Conservation (phyloP, 371 early-diverging fungal genomes). For the Capniomyces stellatus region DNA sequence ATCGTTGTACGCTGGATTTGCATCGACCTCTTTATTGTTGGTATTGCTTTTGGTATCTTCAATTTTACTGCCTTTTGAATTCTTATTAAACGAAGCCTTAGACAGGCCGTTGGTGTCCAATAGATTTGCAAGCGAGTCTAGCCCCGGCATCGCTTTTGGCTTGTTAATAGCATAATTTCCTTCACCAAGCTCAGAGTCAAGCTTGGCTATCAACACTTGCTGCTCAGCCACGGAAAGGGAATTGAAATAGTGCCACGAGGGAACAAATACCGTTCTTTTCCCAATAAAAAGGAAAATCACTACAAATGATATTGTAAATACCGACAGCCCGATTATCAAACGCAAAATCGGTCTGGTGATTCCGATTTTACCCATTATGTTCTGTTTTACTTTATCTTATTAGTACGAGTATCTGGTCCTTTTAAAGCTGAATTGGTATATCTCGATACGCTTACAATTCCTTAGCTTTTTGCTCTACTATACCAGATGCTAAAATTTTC, state of each 20-base stretch:
- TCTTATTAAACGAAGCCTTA: too few relatives aligned
- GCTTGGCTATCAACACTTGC: not conserved
- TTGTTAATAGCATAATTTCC: not conserved
- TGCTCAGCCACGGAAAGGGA: not conserved
- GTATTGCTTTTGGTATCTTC: not conserved
- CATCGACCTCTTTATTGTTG: not conserved
- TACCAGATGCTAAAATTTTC: too few relatives aligned
- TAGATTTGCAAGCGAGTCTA: not conserved
- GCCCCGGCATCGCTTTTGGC: not conserved
- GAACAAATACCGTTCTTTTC: not conserved
- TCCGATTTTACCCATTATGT: not conserved
- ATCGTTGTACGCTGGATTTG: not conserved
- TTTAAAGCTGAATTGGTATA: too few relatives aligned
- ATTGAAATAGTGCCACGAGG: not conserved
- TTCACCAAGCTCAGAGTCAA: not conserved
- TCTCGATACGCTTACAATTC: too few relatives aligned
- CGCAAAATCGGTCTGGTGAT: not conserved
- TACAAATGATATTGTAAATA: not conserved
- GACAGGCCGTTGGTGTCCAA: not conserved
- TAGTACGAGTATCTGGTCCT: too few relatives aligned
- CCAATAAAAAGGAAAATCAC: not conserved
- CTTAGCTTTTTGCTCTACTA: too few relatives aligned
- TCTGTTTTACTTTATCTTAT: not conserved
- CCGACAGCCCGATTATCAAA: not conserved
- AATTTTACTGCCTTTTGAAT: not conserved